Evolutionary conservation across 495 filamentous ascomycete species (phyloP), one percentile per base, ranked within the genome.

Genomic region (Penicillium roqueforti): DNA sequence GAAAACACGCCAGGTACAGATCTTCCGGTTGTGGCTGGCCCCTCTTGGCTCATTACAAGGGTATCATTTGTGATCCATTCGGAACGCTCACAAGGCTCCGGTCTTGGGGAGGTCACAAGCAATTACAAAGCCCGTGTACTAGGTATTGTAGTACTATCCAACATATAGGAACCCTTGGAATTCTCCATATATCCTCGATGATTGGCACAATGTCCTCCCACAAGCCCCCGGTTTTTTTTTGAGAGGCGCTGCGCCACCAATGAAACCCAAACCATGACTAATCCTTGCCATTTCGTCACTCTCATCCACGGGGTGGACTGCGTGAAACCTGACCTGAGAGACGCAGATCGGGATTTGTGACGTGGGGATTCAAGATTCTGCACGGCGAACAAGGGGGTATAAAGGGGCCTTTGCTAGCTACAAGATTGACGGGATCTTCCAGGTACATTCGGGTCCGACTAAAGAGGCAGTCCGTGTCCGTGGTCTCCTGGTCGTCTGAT

Each of bases 241-340:
- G 10, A 13, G 6, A 18, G 47, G 22, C 22, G 34, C 44, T 9
- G 20, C 34, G 47, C 47, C 47, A 29, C 47, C n/a, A 40, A 49
- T 45, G 42, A 28, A 16, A 44, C 23, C 6, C 11, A 18, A 19
- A 47, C 10, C 13, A 34, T 39, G 47, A 50, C 22, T 50, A 39
- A 50, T 26, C 47, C 31, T 34, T 19, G 16, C 42, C 9, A 50
- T 40, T 50, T 50, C 47, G 47, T 50, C 47, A 50, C 40, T 43
- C 2, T 13, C 6, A 13, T 32, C 31, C 14, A 14, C 13, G 14
- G 14, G n/a, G n/a, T n/a, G n/a, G 28, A 16, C 32, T 23, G 39
- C 13, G 42, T 45, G 42, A 45, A 34, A 25, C 32, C 46, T 28
- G 22, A n/a, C 47, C 16, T 28, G 8, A 18, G n/a, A 38, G 47